These are phyloP conservation scores for Dendrobium nobile DNA, from an alignment of 106 monocot species.

Conservation along the genomic window DNA sequence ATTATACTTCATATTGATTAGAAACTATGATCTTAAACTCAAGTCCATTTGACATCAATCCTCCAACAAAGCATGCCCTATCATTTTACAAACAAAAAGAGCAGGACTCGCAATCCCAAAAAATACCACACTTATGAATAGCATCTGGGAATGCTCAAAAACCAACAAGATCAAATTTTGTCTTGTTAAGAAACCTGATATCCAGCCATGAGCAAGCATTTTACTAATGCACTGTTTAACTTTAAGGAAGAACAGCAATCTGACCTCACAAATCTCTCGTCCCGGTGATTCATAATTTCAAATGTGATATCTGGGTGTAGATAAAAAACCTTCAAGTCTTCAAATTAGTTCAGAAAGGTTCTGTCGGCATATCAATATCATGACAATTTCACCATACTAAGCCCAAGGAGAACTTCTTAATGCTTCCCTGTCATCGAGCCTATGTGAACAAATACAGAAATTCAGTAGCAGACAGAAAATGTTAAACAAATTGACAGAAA, in stretches of 20 bases:
- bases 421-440: not conserved
- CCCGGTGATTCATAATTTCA: conserved; percentile 4
- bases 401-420: not conserved
- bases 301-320: not conserved
- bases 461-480: not conserved
- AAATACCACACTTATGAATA: not conserved
- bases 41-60: not conserved
- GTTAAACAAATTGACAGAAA: not conserved
- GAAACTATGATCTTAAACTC: not conserved
- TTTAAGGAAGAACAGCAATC: not conserved
- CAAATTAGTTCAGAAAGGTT: not conserved
- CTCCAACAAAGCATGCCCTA: not conserved
- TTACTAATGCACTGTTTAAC: not conserved
- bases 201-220: not conserved
- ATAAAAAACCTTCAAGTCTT: not conserved
- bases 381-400: not conserved
- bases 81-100: not conserved
- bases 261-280: conserved; percentile 4
- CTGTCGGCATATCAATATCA: not conserved
- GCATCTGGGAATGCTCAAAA: not conserved
- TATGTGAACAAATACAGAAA: not conserved
- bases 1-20: not conserved
- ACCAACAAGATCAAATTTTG: not conserved
- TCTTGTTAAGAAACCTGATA: not conserved
- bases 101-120: not conserved